Evolutionary conservation across 306 rosid genomes (phyloP), one percentile per base, ranked within the genome.

Genomic region (Casuarina equisetifolia): DNA sequence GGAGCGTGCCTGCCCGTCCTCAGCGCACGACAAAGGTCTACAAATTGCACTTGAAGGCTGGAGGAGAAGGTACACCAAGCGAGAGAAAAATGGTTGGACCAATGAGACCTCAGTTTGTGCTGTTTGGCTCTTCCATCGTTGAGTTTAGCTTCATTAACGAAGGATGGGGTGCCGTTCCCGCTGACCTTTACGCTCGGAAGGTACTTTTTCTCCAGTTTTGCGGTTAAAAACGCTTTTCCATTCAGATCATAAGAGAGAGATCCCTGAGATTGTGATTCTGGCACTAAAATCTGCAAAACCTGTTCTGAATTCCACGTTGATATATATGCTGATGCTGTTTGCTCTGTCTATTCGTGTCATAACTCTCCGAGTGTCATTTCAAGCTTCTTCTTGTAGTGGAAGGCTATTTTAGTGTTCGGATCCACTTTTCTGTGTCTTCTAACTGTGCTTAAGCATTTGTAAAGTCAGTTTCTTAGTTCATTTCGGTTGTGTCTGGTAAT

Each of bases 61-160:
- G 46, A 20, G 32, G 63, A 35, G 46, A 48, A 42, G 3, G 1
- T 35, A 79, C 63, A 79, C 72, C 12, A 25, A 48, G 51, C 12
- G 54, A 80, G 71, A 79, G 80, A 85, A 10, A 81, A 32, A 93
- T 93, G 98, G 82, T 80, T 1, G 94, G 98, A 77, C 92, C 89
- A 8, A 39, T 16, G 50, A 89, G 97, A 70, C 97, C 91, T 54
- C 83, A 78, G 70, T 81, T 93, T 82, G 95, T 93, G 81, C 38
- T 93, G 66, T 93, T 93, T 82, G 97, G 98, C 13, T 93, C 98
- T 5, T 89, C 98, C 76, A 83, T 93, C 4, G 89, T 89, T 17
- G 84, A 91, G 72, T 19, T 50, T 4, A 80, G 90, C 69, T 93
- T 11, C 69, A 64, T 78, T 55, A 5, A 81, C 57, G 82, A 82